Evolutionary conservation across 345 rosid species (phyloP).

Genomic region (Camelina laxa): DNA sequence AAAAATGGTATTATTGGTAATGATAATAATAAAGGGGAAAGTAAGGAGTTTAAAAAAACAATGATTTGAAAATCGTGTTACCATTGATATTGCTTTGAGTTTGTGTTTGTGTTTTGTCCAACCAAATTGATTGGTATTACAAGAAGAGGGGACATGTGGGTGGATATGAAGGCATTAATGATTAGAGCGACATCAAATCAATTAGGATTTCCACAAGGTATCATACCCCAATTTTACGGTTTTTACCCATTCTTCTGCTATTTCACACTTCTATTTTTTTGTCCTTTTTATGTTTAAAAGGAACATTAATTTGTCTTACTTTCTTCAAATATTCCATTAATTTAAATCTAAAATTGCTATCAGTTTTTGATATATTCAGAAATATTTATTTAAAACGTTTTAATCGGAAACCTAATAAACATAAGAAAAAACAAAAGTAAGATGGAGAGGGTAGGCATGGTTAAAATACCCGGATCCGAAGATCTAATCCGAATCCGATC

Average conservation of each 20-base stretch:
- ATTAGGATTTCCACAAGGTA: constrained; percentile 22
- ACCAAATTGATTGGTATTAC: constrained; percentile 36
- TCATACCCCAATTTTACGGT: constrained; percentile 32
- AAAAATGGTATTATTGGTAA: neutral
- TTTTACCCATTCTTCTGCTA: constrained; percentile 8
- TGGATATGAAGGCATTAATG: constrained; percentile 39
- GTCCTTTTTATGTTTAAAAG: neutral
- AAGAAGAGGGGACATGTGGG: constrained; percentile 43
- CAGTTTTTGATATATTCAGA: neutral
- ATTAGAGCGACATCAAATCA: constrained; percentile 26
- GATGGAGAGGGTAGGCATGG: no score
- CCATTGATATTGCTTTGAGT: constrained; percentile 23
- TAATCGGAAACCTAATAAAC: no score
- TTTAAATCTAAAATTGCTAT: neutral
- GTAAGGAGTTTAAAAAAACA: constrained; percentile 24
- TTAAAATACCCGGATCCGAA: no score
- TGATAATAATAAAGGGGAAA: neutral
- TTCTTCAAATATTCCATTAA: neutral
- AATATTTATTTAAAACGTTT: no score
- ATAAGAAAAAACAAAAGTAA: no score
- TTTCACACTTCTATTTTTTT: constrained; percentile 3
- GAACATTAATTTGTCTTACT: neutral
- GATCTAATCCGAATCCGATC: no score
- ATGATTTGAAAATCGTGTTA: constrained; percentile 30
- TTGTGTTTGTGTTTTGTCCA: constrained; percentile 38